A percentile compares a stretch with the other conserved stretches of the same genome.
phyloP scores from a whole-genome alignment of 331 rosid genomes.

The Malus hybrid region DNA sequence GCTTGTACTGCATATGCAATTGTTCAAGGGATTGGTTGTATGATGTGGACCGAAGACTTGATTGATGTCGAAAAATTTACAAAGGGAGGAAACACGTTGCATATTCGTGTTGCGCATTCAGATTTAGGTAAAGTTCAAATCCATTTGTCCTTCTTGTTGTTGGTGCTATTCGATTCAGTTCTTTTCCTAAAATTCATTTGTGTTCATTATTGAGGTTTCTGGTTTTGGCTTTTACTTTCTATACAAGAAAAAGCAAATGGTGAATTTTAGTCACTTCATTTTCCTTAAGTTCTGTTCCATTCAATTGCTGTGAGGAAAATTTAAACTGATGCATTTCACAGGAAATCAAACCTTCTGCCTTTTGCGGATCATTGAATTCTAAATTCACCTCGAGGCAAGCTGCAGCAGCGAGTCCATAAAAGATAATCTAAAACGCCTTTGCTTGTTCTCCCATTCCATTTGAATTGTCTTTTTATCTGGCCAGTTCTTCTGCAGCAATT shows the following conservation, averaged over 20 bases:
- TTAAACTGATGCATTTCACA: background rate
- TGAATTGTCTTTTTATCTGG: background rate
- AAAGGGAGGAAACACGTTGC: slow-evolving; percentile 35
- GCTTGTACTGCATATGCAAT: slow-evolving; percentile 58
- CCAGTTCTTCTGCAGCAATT: background rate
- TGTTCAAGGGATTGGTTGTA: slow-evolving; percentile 62
- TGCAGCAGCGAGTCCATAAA: background rate
- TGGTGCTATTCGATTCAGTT: background rate
- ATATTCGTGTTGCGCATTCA: slow-evolving; percentile 55
- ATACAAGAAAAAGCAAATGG: background rate
- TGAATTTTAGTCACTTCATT: background rate
- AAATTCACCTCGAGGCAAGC: background rate
- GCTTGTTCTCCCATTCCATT: background rate
- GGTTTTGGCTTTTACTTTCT: background rate
- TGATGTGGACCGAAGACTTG: slow-evolving; percentile 50
- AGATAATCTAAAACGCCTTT: background rate
- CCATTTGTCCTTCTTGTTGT: background rate
- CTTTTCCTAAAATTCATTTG: background rate
- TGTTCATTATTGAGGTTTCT: background rate
- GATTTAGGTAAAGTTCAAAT: slow-evolving; percentile 52
- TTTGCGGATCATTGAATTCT: background rate
- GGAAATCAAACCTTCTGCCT: background rate
- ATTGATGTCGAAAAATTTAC: slow-evolving; percentile 41
- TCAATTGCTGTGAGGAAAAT: background rate
- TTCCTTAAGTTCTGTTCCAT: background rate